Conservation (phyloP, 805 yeast genomes). For the Lachancea meyersii region DNA sequence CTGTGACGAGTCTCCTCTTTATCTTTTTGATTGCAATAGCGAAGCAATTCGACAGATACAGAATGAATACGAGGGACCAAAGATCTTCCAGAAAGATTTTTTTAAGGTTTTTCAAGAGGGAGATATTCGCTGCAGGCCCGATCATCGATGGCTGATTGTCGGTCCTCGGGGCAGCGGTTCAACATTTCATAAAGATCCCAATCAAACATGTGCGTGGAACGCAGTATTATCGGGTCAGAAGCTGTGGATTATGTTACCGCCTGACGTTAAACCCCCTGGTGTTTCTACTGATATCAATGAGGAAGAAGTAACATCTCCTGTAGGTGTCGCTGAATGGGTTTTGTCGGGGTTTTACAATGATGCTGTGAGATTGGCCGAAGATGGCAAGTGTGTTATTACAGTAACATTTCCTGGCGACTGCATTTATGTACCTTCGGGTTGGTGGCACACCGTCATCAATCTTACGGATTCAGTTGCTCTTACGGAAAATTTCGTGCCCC, state of each 20-base stretch:
- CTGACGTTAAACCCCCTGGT: conserved; percentile 73
- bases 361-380: conserved; percentile 46
- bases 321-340: conserved; percentile 92
- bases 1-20: conserved; percentile 76
- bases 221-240: conserved; percentile 67
- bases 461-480: conserved; percentile 76
- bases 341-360: conserved; percentile 74
- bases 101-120: conserved; percentile 46
- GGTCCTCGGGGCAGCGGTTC: conserved; percentile 83
- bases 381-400: conserved; percentile 52
- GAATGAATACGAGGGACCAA: conserved; percentile 49
- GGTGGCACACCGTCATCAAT: conserved; percentile 97
- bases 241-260: conserved; percentile 87
- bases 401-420: conserved; percentile 78
- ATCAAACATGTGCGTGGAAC: conserved; percentile 88
- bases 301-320: conserved; percentile 85
- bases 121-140: conserved; percentile 58
- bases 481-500: conserved; percentile 84
- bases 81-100: conserved; percentile 50
- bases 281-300: conserved; percentile 70
- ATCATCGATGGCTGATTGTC: conserved; percentile 84
- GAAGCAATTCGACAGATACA: conserved; percentile 54
- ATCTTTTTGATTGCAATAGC: conserved; percentile 76
- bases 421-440: conserved; percentile 86
- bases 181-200: conserved; percentile 90